These are phyloP conservation scores for Lactifluus rugatus DNA, from an alignment of 768 basidiomycete species.

Conservation along the genomic window DNA sequence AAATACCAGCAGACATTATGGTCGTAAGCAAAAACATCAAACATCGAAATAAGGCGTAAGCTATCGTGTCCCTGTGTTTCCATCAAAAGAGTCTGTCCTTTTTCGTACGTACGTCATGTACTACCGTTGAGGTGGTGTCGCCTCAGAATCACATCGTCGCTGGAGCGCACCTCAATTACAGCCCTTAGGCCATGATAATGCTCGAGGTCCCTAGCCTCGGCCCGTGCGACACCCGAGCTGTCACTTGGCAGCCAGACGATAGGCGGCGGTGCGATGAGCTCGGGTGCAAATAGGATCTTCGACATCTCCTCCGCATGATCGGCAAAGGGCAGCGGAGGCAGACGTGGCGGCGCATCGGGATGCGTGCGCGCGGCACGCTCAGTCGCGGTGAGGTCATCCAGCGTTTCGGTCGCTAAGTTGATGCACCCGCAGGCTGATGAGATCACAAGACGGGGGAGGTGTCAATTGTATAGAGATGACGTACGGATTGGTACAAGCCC, in stretches of 20 bases:
- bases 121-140: constrained; percentile 18
- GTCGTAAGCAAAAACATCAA: not conserved
- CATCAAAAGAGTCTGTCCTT: not conserved
- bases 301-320: constrained; percentile 73
- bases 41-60: constrained; percentile 4
- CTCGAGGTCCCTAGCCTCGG: constrained; percentile 68
- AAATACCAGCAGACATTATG: not conserved
- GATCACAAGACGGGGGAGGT: not conserved
- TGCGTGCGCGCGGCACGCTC: constrained; percentile 70
- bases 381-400: constrained; percentile 75
- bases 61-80: constrained; percentile 4
- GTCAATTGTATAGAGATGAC: constrained; percentile 23
- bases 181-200: constrained; percentile 63
- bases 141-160: constrained; percentile 41
- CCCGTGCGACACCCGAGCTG: constrained; percentile 57
- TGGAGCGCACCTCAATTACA: constrained; percentile 54
- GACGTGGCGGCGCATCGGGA: constrained; percentile 65
- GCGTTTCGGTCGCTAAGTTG: constrained; percentile 56
- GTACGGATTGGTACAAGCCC: constrained; percentile 61
- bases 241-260: constrained; percentile 85
- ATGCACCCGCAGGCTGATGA: not conserved
- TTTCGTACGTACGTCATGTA: not conserved
- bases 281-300: constrained; percentile 72
- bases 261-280: constrained; percentile 66
- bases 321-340: constrained; percentile 57